Conservation (phyloP, 2,329 filamentous ascomycete species). For the Aspergillus sp. region DNA sequence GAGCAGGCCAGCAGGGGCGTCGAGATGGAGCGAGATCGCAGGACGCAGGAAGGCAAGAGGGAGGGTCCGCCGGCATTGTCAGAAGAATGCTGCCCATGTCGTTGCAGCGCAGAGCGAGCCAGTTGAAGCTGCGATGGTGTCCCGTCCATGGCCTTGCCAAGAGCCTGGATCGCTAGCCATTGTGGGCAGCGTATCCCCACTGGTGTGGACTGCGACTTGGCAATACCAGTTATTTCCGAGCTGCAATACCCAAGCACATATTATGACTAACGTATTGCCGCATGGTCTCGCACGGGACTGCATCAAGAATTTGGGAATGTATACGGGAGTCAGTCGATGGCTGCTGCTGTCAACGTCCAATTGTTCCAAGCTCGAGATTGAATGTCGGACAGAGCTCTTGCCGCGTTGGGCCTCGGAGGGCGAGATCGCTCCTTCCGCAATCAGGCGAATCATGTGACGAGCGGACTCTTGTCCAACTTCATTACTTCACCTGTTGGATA, state of each 20-base stretch:
- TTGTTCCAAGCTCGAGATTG: too few relatives aligned
- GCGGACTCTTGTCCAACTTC: too few relatives aligned
- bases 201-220: conserved; percentile 19
- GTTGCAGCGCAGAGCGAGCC: not conserved
- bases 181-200: conserved; percentile 19
- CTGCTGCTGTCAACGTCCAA: too few relatives aligned
- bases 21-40: conserved; percentile 1
- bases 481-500: not conserved
- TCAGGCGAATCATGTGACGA: not conserved
- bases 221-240: conserved; percentile 7
- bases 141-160: not conserved
- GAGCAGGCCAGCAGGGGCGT: not conserved
- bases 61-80: not conserved
- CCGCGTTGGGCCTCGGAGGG: too few relatives aligned
- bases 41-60: not conserved
- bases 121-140: not conserved
- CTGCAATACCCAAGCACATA: not conserved
- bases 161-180: not conserved
- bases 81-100: not conserved
- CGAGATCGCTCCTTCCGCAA: not conserved
- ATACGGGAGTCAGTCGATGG: not conserved
- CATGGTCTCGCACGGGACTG: not conserved
- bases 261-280: not conserved
- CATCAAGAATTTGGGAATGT: not conserved
- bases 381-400: too few relatives aligned